A percentile compares a stretch with the other conserved stretches of the same genome.
phyloP scores from a whole-genome alignment of 2,329 filamentous ascomycete species.

The Sphaerulina populicola region DNA sequence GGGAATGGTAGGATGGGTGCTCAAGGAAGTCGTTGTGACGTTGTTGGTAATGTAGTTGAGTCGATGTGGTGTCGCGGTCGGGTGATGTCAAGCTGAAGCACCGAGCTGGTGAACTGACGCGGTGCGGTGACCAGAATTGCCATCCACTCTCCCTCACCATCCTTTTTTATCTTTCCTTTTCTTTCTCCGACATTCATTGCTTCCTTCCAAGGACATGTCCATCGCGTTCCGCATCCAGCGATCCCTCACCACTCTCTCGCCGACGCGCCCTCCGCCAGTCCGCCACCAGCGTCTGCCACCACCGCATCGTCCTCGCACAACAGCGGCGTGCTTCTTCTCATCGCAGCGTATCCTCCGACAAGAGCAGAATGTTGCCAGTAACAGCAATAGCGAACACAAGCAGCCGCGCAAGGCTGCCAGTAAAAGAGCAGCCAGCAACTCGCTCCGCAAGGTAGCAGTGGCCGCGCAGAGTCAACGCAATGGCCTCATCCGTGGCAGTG shows the following conservation, averaged over 20 bases:
- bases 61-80: neutral
- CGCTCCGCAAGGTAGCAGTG: slow-evolving; percentile 73
- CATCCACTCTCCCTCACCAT: neutral
- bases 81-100: slow-evolving; percentile 4
- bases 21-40: neutral
- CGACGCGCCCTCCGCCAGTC: slow-evolving; percentile 16
- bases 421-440: slow-evolving; percentile 53
- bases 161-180: neutral
- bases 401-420: slow-evolving; percentile 45
- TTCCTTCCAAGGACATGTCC: slow-evolving; percentile 22
- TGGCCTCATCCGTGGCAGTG: slow-evolving; percentile 44
- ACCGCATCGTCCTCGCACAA: slow-evolving; percentile 13
- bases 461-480: slow-evolving; percentile 61
- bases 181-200: neutral
- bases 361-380: slow-evolving; percentile 12
- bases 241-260: slow-evolving; percentile 21
- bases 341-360: slow-evolving; percentile 17
- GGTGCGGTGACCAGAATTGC: too few species aligned
- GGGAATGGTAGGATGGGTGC: neutral
- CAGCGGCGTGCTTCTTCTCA: slow-evolving; percentile 24
- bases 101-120: too few species aligned
- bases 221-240: slow-evolving; percentile 25
- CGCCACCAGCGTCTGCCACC: slow-evolving; percentile 15
- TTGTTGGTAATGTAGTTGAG: too few species aligned
- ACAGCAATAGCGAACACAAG: slow-evolving; percentile 3